phyloP scores from a whole-genome alignment of 371 early-diverging fungal genomes.

The Mycotypha africana region DNA sequence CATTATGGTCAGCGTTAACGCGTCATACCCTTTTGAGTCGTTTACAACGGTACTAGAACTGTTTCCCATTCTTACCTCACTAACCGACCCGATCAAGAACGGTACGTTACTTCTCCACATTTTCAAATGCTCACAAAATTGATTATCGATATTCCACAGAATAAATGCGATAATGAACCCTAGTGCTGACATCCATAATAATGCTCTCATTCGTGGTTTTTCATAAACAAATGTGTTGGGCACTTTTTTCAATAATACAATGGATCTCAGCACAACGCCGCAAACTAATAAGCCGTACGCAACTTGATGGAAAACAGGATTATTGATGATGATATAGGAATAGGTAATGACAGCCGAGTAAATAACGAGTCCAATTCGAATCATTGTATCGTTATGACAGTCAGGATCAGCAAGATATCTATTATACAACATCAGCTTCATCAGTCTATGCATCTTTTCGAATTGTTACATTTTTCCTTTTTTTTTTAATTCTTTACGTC shows the following conservation, averaged over 20 bases:
- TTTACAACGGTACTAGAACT: too few relatives aligned
- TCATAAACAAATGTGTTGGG: slow-evolving; percentile 28
- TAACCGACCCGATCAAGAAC: slow-evolving; percentile 47
- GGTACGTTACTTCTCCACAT: slow-evolving; percentile 43
- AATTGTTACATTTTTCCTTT: too few relatives aligned
- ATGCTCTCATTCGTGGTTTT: slow-evolving; percentile 22
- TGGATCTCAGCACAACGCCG: slow-evolving; percentile 41
- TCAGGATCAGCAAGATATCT: slow-evolving; percentile 44
- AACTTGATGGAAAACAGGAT: slow-evolving; percentile 75
- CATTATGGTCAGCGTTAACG: too few relatives aligned
- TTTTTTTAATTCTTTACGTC: slow-evolving; percentile 28
- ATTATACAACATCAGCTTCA: slow-evolving; percentile 21
- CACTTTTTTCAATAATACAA: slow-evolving; percentile 26
- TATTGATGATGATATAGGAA: slow-evolving; percentile 59
- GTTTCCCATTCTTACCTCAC: slow-evolving; percentile 25
- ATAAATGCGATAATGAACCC: slow-evolving; percentile 58
- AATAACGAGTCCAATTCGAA: slow-evolving; percentile 37
- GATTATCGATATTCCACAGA: slow-evolving; percentile 81
- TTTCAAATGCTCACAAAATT: slow-evolving; percentile 55
- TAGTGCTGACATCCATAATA: slow-evolving; percentile 29
- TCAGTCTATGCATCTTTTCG: slow-evolving; percentile 9
- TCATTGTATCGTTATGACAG: slow-evolving; percentile 20
- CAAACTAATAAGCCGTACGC: slow-evolving; percentile 55
- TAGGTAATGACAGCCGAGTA: slow-evolving; percentile 58
- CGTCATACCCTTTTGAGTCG: too few relatives aligned